Conservation (phyloP, 208 protist species). For the Crithidia mellificae region DNA sequence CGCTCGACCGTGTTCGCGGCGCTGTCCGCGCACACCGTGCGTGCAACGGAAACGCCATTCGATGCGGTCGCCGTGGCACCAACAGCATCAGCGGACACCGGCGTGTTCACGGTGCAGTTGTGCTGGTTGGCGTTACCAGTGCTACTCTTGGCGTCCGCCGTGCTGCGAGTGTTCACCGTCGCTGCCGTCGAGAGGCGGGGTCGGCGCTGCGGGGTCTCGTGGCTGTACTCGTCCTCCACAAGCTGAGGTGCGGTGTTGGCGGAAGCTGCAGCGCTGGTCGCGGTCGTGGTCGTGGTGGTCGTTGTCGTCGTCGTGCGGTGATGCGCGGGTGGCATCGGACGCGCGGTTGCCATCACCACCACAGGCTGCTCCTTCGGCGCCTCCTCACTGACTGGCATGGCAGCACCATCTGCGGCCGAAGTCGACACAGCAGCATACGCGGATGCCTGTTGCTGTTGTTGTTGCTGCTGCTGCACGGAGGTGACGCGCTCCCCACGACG, state of each 20-base stretch:
- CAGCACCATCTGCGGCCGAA: not conserved
- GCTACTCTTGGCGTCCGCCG: constrained; percentile 9
- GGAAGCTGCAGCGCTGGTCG: not conserved
- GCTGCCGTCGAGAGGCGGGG: not conserved
- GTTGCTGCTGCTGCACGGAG: not conserved
- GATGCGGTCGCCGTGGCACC: too few species aligned
- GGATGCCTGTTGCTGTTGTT: not conserved
- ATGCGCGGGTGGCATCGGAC: constrained; percentile 1
- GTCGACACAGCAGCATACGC: not conserved
- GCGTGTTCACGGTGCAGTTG: too few species aligned
- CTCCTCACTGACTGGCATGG: not conserved
- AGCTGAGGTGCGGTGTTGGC: not conserved
- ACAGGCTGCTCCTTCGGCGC: not conserved
- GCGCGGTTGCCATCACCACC: not conserved
- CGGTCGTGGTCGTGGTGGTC: not conserved
- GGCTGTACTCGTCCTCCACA: not conserved
- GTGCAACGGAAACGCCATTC: not conserved
- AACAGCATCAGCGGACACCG: too few species aligned
- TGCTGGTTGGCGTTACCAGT: not conserved
- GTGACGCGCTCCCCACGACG: constrained; percentile 1
- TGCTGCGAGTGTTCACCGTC: not conserved
- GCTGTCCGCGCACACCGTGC: not conserved
- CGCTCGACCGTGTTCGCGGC: constrained; percentile 23
- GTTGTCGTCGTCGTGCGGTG: not conserved
- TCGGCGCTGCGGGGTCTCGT: constrained; percentile 31